A percentile compares a stretch with the other conserved stretches of the same genome.
Evolutionary conservation across 495 filamentous ascomycete species (phyloP).

Genomic region (Daldinia caldariorum): DNA sequence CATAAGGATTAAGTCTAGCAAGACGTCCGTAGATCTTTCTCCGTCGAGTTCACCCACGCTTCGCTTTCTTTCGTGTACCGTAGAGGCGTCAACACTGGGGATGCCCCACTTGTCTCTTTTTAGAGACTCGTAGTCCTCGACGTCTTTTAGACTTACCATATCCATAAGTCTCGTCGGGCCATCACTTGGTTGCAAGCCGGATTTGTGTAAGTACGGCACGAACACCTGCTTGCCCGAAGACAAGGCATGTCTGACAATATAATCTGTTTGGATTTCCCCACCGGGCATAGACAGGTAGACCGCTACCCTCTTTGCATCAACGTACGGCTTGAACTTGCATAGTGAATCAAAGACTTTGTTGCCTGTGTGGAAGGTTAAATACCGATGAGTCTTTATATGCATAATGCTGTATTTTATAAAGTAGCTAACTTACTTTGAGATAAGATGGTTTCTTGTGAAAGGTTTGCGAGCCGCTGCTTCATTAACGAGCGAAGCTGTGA

Average conservation of each 20-base stretch:
- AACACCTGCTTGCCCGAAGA: slow-evolving; percentile 82
- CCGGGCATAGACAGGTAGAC: slow-evolving; percentile 93
- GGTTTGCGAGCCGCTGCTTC: slow-evolving; percentile 66
- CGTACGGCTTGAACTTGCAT: slow-evolving; percentile 65
- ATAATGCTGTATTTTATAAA: slow-evolving; percentile 9
- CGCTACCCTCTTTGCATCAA: slow-evolving; percentile 75
- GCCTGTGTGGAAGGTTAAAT: slow-evolving; percentile 57
- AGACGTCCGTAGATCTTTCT: slow-evolving; percentile 56
- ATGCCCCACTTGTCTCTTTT: slow-evolving; percentile 90
- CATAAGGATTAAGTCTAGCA: slow-evolving; percentile 86
- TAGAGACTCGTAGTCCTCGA: slow-evolving; percentile 79
- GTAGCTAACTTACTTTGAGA: slow-evolving; percentile 71
- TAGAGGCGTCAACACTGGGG: slow-evolving; percentile 73
- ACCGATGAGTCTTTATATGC: slow-evolving; percentile 13
- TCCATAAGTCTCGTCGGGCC: slow-evolving; percentile 80
- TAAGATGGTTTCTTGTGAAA: slow-evolving; percentile 66
- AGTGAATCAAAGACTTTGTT: slow-evolving; percentile 65
- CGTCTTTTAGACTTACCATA: slow-evolving; percentile 81
- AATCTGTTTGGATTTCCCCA: slow-evolving; percentile 82
- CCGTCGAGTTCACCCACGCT: slow-evolving; percentile 68
- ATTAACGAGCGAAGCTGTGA: slow-evolving; percentile 76
- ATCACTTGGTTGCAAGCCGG: slow-evolving; percentile 53
- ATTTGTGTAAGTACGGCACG: slow-evolving; percentile 84
- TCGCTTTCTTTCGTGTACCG: slow-evolving; percentile 70
- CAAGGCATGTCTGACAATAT: slow-evolving; percentile 83